These are phyloP conservation scores for Obelidium mucronatum DNA, from an alignment of 192 early-diverging fungal genomes.

Conservation along the genomic window DNA sequence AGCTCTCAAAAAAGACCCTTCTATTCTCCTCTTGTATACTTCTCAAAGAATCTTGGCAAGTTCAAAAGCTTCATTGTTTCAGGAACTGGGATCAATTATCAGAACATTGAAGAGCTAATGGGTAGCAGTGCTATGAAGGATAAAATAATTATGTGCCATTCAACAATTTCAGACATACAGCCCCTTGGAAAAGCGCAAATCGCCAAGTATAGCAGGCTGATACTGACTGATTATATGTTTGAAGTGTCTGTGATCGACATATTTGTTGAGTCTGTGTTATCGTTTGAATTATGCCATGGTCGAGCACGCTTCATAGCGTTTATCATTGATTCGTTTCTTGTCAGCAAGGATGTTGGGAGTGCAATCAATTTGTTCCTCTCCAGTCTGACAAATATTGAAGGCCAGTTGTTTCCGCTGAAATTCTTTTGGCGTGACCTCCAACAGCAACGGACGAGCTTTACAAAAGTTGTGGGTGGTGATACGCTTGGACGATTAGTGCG, in stretches of 20 bases:
- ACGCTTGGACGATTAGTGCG: slow-evolving; percentile 26
- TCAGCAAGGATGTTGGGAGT: slow-evolving; percentile 34
- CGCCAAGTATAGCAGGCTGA: slow-evolving; percentile 29
- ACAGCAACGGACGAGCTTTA: slow-evolving; percentile 21
- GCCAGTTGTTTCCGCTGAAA: slow-evolving; percentile 37
- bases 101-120: slow-evolving; percentile 32
- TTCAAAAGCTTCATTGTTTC: slow-evolving; percentile 41
- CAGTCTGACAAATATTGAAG: slow-evolving; percentile 26
- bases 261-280: slow-evolving; percentile 26
- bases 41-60: slow-evolving; percentile 34
- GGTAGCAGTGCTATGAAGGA: slow-evolving; percentile 33
- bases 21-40: slow-evolving; percentile 39
- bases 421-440: slow-evolving; percentile 42
- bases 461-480: slow-evolving; percentile 29
- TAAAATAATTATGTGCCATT: background rate
- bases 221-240: slow-evolving; percentile 33
- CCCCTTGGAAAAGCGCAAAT: slow-evolving; percentile 22
- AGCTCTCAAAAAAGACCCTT: slow-evolving; percentile 25
- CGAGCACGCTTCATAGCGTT: slow-evolving; percentile 44
- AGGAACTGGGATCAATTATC: slow-evolving; percentile 46
- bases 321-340: slow-evolving; percentile 41
- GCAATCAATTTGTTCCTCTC: slow-evolving; percentile 36
- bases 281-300: slow-evolving; percentile 46
- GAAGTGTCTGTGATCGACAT: slow-evolving; percentile 20
- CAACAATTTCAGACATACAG: slow-evolving; percentile 24